Percentiles rank a stretch among this genome's conserved stretches.
phyloP scores from a whole-genome alignment of 2,329 filamentous ascomycete species.

The Beauveria rudraprayagi region DNA sequence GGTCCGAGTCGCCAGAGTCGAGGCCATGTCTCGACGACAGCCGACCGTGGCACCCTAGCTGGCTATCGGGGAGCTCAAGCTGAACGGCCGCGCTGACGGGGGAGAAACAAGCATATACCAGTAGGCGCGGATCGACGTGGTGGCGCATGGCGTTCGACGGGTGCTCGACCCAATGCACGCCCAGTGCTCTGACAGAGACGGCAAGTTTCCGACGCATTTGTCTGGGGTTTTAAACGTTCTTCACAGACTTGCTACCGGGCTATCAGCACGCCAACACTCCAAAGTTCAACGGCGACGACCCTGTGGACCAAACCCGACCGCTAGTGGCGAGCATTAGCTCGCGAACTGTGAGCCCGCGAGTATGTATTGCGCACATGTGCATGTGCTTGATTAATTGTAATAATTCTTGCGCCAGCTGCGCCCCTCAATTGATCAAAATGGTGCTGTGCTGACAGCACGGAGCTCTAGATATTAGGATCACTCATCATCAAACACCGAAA shows the following conservation, averaged over 20 bases:
- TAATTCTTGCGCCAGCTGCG: neutral
- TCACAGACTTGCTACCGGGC: too few relatives aligned
- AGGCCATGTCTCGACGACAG: slow-evolving; percentile 11
- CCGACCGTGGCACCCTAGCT: slow-evolving; percentile 8
- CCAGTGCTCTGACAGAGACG: neutral
- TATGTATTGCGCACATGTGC: neutral
- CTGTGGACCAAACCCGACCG: neutral
- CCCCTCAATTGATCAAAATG: neutral
- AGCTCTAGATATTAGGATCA: neutral
- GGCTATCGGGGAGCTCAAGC: slow-evolving; percentile 7
- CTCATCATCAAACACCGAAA: neutral
- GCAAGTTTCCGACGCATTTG: slow-evolving; percentile 9
- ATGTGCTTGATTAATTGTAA: neutral
- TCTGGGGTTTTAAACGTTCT: neutral
- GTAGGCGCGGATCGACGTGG: slow-evolving; percentile 4
- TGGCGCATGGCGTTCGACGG: slow-evolving; percentile 9
- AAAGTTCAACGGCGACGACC: slow-evolving; percentile 4
- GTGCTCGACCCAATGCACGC: slow-evolving; percentile 3
- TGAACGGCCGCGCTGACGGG: slow-evolving; percentile 1
- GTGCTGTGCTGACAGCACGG: neutral
- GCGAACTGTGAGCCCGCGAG: neutral
- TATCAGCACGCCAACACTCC: neutral
- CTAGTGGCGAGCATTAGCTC: neutral
- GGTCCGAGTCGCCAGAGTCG: neutral
- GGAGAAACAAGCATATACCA: neutral